Evolutionary conservation across 202 grass and related monocot species (phyloP).

Genomic region (Elaeis oleifera): DNA sequence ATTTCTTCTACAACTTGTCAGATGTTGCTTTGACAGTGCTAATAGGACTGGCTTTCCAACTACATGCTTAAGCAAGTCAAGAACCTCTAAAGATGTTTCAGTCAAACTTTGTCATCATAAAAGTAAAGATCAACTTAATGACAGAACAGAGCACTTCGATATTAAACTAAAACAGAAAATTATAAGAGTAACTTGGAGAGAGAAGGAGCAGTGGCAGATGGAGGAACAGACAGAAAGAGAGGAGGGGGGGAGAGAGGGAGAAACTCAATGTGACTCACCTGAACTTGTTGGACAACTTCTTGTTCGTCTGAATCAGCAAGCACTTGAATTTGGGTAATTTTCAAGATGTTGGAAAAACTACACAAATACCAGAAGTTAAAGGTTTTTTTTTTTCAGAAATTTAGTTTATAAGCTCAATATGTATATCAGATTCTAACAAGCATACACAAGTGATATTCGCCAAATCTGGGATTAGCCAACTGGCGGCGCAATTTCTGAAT

Average conservation of each 20-base stretch:
- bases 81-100: too few species aligned
- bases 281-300: slow-evolving; percentile 95
- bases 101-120: too few species aligned
- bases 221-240: too few species aligned
- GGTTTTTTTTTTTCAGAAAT: not conserved
- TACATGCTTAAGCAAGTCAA: too few species aligned
- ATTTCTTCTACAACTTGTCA: too few species aligned
- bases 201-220: too few species aligned
- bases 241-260: not conserved
- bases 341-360: slow-evolving; percentile 96
- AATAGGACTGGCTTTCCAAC: too few species aligned
- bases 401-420: slow-evolving; percentile 2
- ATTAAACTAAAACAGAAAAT: too few species aligned
- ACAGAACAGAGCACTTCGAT: too few species aligned
- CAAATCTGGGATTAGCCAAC: slow-evolving; percentile 67
- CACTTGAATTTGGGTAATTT: slow-evolving; percentile 90
- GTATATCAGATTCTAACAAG: slow-evolving; percentile 2
- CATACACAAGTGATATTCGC: slow-evolving; percentile 89
- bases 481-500: slow-evolving; percentile 85
- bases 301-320: slow-evolving; percentile 97
- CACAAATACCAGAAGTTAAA: slow-evolving; percentile 20
- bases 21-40: too few species aligned
- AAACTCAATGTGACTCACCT: slow-evolving; percentile 35
- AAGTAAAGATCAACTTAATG: too few species aligned
- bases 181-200: too few species aligned